phyloP scores from a whole-genome alignment of 108 stramenopile species.

The Asterionellopsis glacialis region DNA sequence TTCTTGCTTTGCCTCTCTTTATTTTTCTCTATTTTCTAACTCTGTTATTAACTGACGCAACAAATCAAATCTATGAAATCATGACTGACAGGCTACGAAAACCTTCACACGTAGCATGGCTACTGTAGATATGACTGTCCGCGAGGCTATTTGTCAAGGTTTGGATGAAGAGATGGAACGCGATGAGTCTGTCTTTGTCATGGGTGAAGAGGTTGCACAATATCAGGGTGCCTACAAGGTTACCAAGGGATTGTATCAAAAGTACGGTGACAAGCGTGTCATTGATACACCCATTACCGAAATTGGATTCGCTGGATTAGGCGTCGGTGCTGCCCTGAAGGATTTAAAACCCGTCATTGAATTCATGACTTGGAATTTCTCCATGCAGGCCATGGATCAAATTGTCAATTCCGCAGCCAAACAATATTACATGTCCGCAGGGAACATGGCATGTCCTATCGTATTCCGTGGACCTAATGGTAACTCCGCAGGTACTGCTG shows the following conservation, averaged over 20 bases:
- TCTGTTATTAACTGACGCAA: background rate
- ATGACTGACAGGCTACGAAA: background rate
- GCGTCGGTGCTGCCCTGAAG: conserved; percentile 92
- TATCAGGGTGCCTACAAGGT: conserved; percentile 99
- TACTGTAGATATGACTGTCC: conserved; percentile 85
- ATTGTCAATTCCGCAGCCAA: conserved; percentile 97
- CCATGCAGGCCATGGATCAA: conserved; percentile 99
- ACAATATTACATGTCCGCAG: conserved; percentile 98
- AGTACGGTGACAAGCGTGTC: conserved; percentile 96
- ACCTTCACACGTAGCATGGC: conserved; percentile 41
- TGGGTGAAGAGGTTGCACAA: conserved; percentile 99
- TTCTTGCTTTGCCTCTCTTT: too few relatives aligned
- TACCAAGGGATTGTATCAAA: conserved; percentile 94
- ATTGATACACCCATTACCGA: conserved; percentile 99
- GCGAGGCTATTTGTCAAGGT: conserved; percentile 96
- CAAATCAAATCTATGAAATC: background rate
- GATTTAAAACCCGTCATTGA: conserved; percentile 95
- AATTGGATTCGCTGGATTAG: conserved; percentile 98
- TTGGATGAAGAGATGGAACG: conserved; percentile 98
- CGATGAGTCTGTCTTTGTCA: conserved; percentile 86
- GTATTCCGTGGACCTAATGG: conserved; percentile 99
- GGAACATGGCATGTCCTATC: conserved; percentile 92
- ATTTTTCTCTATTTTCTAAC: background rate
- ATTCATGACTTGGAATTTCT: conserved; percentile 99
- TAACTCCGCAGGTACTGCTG: conserved; percentile 94